Evolutionary conservation across 2,329 filamentous ascomycete genomes (phyloP).

Genomic region (Emergomyces orientalis): DNA sequence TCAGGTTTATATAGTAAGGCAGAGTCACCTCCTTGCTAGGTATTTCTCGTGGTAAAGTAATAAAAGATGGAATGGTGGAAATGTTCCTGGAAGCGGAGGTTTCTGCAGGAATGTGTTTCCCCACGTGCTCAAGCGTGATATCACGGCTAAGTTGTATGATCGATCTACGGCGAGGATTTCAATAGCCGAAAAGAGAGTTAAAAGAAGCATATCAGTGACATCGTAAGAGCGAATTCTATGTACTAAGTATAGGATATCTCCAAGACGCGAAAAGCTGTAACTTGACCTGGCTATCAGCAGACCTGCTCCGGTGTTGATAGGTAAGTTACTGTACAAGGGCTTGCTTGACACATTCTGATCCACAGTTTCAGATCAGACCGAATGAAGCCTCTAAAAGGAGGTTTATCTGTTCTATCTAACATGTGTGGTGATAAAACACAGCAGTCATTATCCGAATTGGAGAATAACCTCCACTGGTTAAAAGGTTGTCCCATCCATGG

Average conservation of each 20-base stretch:
- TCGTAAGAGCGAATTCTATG: background rate
- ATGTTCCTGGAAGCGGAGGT: background rate
- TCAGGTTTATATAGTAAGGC: constrained; percentile 27
- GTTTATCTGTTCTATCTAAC: too few species aligned
- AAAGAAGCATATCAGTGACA: background rate
- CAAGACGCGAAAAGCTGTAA: background rate
- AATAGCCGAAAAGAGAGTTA: background rate
- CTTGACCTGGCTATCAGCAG: background rate
- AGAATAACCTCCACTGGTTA: too few species aligned
- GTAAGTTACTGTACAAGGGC: too few species aligned
- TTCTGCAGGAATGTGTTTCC: constrained; percentile 1
- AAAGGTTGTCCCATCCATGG: too few species aligned
- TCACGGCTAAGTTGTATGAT: background rate
- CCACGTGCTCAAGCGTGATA: constrained; percentile 6
- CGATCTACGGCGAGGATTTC: background rate
- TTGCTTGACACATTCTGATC: too few species aligned
- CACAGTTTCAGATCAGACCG: too few species aligned
- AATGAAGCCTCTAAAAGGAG: too few species aligned
- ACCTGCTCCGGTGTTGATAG: too few species aligned
- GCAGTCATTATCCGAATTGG: too few species aligned
- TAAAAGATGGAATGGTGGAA: background rate
- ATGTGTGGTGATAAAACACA: too few species aligned
- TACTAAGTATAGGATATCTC: too few species aligned
- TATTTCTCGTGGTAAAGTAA: constrained; percentile 8
- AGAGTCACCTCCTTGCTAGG: constrained; percentile 33